Conservation (phyloP, 345 rosid genomes). For the Dipteronia sinensis region DNA sequence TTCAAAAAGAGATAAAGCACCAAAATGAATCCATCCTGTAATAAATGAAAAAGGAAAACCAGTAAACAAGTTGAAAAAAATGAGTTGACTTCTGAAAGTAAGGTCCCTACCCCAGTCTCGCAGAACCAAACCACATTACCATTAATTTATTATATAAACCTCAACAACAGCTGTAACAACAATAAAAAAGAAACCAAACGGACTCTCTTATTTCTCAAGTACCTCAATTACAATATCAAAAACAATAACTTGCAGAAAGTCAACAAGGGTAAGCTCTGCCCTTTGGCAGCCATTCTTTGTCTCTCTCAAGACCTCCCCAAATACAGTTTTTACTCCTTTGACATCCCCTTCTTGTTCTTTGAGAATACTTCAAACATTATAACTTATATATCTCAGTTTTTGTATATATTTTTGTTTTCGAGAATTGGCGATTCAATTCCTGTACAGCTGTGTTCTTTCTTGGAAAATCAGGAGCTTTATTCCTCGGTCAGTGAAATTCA, state of each 20-base stretch:
- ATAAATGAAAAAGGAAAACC: not conserved
- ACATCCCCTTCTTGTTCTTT: too few relatives aligned
- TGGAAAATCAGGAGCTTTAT: constrained; percentile 19
- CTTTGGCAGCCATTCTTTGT: constrained; percentile 20
- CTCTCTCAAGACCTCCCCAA: constrained; percentile 11
- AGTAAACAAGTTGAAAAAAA: not conserved
- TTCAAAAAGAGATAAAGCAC: too few relatives aligned
- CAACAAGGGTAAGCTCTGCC: constrained; percentile 30
- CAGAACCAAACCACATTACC: too few relatives aligned
- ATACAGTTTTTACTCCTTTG: not conserved
- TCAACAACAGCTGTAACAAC: not conserved
- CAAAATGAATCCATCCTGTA: too few relatives aligned
- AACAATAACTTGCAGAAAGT: constrained; percentile 2
- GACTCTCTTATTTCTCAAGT: not conserved
- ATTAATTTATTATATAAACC: too few relatives aligned
- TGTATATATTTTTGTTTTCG: not conserved
- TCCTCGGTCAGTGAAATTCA: constrained; percentile 21
- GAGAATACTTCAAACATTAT: not conserved
- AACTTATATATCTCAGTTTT: not conserved
- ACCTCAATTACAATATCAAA: not conserved
- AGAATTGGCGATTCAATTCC: constrained; percentile 17
- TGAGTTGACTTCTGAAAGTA: constrained; percentile 10
- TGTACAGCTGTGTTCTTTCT: not conserved
- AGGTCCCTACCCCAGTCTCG: not conserved
- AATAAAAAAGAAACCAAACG: too few relatives aligned